Conservation (phyloP, 192 early-diverging fungal genomes). For the Gonapodya prolifera region DNA sequence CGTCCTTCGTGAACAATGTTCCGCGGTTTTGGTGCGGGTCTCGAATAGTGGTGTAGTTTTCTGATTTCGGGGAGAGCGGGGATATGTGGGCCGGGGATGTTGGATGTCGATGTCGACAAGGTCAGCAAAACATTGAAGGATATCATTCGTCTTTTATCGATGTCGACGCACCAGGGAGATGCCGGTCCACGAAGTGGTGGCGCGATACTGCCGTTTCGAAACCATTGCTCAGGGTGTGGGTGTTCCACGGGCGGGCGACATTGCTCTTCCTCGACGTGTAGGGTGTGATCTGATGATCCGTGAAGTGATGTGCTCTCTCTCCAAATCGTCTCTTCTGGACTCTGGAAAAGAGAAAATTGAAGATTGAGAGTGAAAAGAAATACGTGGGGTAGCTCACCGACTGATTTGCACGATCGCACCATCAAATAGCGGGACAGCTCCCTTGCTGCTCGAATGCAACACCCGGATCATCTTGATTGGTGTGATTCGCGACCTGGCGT, state of each 20-base stretch:
- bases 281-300: neutral
- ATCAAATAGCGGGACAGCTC: too few species aligned
- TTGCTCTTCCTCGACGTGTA: neutral
- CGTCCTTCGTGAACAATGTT: slow-evolving; percentile 31
- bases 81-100: neutral
- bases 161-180: neutral
- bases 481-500: too few species aligned
- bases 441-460: too few species aligned
- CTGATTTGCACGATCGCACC: neutral
- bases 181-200: neutral
- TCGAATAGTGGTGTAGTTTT: neutral
- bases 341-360: neutral
- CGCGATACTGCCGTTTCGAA: neutral
- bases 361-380: neutral
- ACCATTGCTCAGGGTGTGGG: neutral
- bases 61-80: neutral
- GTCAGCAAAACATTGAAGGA: too few species aligned
- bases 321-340: neutral
- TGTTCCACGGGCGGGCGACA: neutral
- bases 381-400: neutral
- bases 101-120: too few species aligned
- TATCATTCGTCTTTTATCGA: neutral
- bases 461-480: too few species aligned
- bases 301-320: neutral
- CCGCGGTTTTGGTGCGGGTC: slow-evolving; percentile 19